Conservation (phyloP, 106 monocot genomes). For the Dioscorea zingiberensis region DNA sequence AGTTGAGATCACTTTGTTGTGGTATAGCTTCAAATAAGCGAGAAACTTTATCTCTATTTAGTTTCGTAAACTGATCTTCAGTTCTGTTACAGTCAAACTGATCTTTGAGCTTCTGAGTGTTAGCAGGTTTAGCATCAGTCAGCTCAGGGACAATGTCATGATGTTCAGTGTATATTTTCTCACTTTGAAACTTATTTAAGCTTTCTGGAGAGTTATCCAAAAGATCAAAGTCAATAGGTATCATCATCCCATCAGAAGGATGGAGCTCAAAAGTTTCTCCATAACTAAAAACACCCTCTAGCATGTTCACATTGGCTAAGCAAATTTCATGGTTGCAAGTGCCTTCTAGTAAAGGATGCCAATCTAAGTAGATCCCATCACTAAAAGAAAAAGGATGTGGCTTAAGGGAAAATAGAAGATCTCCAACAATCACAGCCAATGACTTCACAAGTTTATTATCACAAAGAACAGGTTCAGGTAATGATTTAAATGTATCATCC, state of each 20-base stretch:
- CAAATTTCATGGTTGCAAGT: constrained; percentile 66
- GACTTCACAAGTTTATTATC: constrained; percentile 36
- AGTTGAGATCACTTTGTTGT: constrained; percentile 60
- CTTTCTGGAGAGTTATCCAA: constrained; percentile 40
- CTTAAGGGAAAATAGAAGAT: constrained; percentile 38
- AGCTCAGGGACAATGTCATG: constrained; percentile 5
- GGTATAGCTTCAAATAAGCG: constrained; percentile 47
- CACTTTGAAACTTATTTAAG: constrained; percentile 4
- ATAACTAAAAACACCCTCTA: constrained; percentile 28
- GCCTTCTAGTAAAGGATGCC: constrained; percentile 76
- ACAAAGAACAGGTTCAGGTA: constrained; percentile 63
- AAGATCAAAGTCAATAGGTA: constrained; percentile 28
- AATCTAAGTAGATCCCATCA: constrained; percentile 91
- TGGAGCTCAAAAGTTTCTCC: constrained; percentile 19
- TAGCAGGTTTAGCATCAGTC: too few relatives aligned
- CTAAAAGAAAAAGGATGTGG: constrained; percentile 51
- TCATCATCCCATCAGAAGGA: constrained; percentile 3
- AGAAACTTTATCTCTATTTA: constrained; percentile 28
- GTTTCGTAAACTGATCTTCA: constrained; percentile 5
- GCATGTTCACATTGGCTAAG: constrained; percentile 26
- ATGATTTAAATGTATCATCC: constrained; percentile 74
- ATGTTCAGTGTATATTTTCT: constrained; percentile 28
- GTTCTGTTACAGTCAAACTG: constrained; percentile 5
- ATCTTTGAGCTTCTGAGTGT: constrained; percentile 4
- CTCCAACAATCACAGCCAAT: constrained; percentile 17